Base-by-base conservation (phyloP, 352 stramenopile genomes). In the Pythium dissimile region DNA sequence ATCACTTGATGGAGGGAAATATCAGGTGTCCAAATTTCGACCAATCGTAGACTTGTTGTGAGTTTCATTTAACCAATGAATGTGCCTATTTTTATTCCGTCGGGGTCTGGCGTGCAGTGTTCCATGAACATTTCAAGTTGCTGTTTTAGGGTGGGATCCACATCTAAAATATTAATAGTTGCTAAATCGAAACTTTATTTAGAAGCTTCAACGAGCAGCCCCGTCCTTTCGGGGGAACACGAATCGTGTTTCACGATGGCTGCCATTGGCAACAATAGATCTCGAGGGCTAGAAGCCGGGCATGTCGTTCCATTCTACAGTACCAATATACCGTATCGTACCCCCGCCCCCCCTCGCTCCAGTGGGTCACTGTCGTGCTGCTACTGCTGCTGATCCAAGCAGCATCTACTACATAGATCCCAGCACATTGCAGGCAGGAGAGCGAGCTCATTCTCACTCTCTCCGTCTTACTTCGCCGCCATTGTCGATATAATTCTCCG, bases 81-180 rank as follows among this genome's bases (percentile, higher is more conserved):
- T 23, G 7, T 13, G 13, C 37, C 43, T 5, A 2, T 15, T 51
- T 54, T 65, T 59, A 48, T 42, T 59, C 24, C 21, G 13, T 35
- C 27, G 5, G n/a, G 30, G 13, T 56, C 21, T 31, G 35, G 26
- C 49, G 49, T 20, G 39, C 38, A 58, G 8, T 2, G 6, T 65
- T 65, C 49, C 57, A 57, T 54, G n/a, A 27, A 35, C 30, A 55
- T 38, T 59, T 46, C 26, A 54, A 48, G 58, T 65, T 65, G 58
- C 49, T 38, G 0, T 15, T 41, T 55, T 3, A 65, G 58, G 39
- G 48, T 42, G 21, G 27, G 16, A n/a, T 18, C 32, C 8, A 21
- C 32, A 41, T 15, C 24, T 49, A 31, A 9, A 16, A 9, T 4
- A 1, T 23, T 2, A n/a, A 16, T 24, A 52, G 48, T 64, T 65